phyloP scores from a whole-genome alignment of 202 grass and related monocot genomes.

The Bolboschoenoplectus hybrid region DNA sequence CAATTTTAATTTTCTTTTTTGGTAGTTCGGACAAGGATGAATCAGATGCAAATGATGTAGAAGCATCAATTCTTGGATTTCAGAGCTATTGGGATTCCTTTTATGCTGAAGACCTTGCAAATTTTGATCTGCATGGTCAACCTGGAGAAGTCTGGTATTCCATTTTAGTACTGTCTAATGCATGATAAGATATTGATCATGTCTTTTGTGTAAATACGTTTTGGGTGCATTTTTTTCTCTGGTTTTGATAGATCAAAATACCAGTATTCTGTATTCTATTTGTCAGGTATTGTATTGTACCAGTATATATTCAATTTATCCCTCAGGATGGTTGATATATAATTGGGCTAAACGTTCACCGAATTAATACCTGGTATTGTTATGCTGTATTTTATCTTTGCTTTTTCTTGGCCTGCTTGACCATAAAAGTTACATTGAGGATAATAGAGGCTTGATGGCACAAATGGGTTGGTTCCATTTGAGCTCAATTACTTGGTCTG shows the following conservation, averaged over 20 bases:
- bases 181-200: neutral
- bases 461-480: neutral
- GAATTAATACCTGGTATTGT: neutral
- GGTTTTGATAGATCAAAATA: neutral
- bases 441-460: conserved; percentile 4
- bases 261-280: conserved; percentile 8
- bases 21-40: conserved; percentile 89
- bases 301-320: neutral
- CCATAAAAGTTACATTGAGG: neutral
- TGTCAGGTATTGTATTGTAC: conserved; percentile 2
- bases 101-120: conserved; percentile 90
- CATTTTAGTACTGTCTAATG: neutral
- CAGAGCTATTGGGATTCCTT: conserved; percentile 95
- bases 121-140: conserved; percentile 83
- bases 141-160: conserved; percentile 92
- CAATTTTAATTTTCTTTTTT: conserved; percentile 2
- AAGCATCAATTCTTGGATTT: conserved; percentile 83
- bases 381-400: neutral
- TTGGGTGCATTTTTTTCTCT: neutral
- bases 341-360: neutral
- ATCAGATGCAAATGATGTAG: conserved; percentile 61
- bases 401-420: neutral
- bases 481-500: neutral
- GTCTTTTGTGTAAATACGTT: neutral
- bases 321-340: neutral